phyloP scores from a whole-genome alignment of 2,329 filamentous ascomycete species.

The Colletotrichum kahawae region DNA sequence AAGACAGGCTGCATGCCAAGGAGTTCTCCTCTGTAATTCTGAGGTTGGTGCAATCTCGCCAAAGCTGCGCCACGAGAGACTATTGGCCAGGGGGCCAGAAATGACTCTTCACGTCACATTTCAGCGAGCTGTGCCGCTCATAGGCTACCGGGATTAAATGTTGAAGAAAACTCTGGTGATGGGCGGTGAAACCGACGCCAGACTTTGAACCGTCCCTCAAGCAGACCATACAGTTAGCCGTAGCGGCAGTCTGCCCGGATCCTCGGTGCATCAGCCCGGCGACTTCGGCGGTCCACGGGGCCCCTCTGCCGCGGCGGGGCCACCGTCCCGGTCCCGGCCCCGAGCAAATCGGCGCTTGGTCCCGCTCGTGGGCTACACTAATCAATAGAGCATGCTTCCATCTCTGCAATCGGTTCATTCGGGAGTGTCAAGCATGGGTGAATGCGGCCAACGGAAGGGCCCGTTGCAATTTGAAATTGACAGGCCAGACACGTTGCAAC shows the following conservation, averaged over 20 bases:
- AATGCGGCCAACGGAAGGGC: background rate
- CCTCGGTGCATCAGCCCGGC: background rate
- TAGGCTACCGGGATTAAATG: background rate
- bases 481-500: background rate
- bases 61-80: background rate
- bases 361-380: background rate
- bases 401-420: background rate
- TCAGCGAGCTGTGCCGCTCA: background rate
- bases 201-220: background rate
- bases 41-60: background rate
- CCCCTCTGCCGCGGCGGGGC: background rate
- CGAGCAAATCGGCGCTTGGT: background rate
- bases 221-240: background rate
- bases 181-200: background rate
- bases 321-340: background rate
- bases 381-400: background rate
- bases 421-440: background rate
- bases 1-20: background rate
- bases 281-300: background rate
- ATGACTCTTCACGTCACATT: background rate
- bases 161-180: background rate
- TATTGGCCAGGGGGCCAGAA: background rate
- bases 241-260: fast-evolving
- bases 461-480: background rate
- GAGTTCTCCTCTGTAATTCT: background rate